Percentiles rank a stretch among this genome's conserved stretches.
Conservation (phyloP, 2,329 filamentous ascomycete species). For the Fusarium sp. region DNA sequence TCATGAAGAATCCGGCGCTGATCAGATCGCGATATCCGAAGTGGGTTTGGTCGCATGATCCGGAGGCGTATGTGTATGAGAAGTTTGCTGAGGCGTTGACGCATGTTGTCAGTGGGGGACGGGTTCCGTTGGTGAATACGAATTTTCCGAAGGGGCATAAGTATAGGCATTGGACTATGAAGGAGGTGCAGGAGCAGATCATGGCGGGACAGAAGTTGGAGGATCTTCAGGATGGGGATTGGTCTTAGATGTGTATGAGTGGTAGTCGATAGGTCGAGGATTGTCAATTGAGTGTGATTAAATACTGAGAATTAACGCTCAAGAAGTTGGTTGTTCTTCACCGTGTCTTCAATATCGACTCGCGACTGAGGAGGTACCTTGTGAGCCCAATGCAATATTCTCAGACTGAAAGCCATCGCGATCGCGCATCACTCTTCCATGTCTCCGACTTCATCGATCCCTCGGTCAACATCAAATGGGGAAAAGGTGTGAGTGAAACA, state of each 20-base stretch:
- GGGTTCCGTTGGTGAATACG: constrained; percentile 21
- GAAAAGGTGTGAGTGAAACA: rapidly evolving
- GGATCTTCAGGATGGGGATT: constrained; percentile 31
- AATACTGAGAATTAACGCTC: rapidly evolving
- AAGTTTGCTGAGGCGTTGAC: constrained; percentile 30
- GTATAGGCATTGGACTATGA: constrained; percentile 33
- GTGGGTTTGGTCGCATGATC: constrained; percentile 32
- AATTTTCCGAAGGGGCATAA: constrained; percentile 28
- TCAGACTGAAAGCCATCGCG: rapidly evolving
- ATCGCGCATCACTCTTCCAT: rapidly evolving
- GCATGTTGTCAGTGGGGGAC: constrained; percentile 19
- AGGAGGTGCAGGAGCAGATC: constrained; percentile 28
- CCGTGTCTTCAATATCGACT: rapidly evolving
- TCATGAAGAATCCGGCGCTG: constrained; percentile 23
- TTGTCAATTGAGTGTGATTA: background rate
- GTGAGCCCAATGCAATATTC: rapidly evolving
- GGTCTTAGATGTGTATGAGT: background rate
- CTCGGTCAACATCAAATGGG: rapidly evolving
- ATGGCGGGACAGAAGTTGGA: constrained; percentile 24
- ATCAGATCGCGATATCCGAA: constrained; percentile 24
- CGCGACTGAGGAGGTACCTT: rapidly evolving
- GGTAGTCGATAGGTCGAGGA: background rate
- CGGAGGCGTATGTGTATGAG: constrained; percentile 29
- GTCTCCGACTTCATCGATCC: background rate
- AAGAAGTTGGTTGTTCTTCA: rapidly evolving